phyloP scores from a whole-genome alignment of 805 yeast species.

The Cyberlindnera japonica region DNA sequence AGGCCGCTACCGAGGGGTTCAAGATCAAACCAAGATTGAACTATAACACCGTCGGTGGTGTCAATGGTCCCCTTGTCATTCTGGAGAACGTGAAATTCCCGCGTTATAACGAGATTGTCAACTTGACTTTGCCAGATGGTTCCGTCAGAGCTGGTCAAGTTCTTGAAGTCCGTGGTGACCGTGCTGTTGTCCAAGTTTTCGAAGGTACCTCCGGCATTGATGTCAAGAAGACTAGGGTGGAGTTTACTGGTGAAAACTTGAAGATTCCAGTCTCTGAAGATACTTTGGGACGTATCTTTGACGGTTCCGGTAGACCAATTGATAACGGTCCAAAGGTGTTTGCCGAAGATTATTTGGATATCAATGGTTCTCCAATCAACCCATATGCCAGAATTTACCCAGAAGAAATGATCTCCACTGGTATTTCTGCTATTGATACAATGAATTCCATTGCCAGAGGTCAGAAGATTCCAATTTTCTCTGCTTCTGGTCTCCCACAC shows the following conservation, averaged over 20 bases:
- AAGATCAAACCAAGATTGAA: conserved; percentile 85
- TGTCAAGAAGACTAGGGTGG: conserved; percentile 95
- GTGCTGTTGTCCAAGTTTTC: conserved; percentile 97
- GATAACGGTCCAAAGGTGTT: conserved; percentile 98
- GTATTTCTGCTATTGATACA: conserved; percentile 97
- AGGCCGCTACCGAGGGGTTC: conserved; percentile 90
- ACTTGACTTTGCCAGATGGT: conserved; percentile 95
- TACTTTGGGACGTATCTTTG: conserved; percentile 95
- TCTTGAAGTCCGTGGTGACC: conserved; percentile 92
- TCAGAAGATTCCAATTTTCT: conserved; percentile 97
- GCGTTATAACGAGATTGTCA: conserved; percentile 93
- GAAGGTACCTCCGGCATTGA: conserved; percentile 99
- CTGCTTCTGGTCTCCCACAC: conserved; percentile 99
- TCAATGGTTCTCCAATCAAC: conserved; percentile 98
- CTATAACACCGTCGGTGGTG: conserved; percentile 97
- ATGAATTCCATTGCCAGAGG: conserved; percentile 99
- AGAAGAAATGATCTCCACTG: conserved; percentile 99
- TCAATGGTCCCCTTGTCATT: conserved; percentile 96
- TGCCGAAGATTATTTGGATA: conserved; percentile 97
- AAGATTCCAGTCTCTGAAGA: conserved; percentile 96
- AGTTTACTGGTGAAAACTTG: conserved; percentile 93
- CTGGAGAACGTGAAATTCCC: conserved; percentile 83
- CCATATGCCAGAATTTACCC: conserved; percentile 98
- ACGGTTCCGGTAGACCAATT: conserved; percentile 98
- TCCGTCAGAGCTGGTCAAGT: conserved; percentile 95